A percentile compares a stretch with the other conserved stretches of the same genome.
Evolutionary conservation across 2,329 filamentous ascomycete species (phyloP).

Genomic region (Phialocephala sp.): DNA sequence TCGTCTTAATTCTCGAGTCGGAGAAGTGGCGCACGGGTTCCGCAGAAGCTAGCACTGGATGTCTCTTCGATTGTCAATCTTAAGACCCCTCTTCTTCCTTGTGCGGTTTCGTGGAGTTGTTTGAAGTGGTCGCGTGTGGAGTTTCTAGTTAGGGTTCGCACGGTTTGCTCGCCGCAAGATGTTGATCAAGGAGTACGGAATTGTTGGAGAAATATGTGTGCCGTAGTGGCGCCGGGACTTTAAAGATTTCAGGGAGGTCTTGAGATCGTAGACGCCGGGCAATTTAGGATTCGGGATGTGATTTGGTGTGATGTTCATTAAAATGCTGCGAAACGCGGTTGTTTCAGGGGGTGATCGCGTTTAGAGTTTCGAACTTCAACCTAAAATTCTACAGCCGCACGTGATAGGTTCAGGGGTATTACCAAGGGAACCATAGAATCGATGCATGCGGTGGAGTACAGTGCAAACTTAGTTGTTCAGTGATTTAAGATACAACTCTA

Average conservation of each 20-base stretch:
- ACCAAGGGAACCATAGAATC: no score
- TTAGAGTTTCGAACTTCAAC: conserved; percentile 1
- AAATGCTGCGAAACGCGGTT: conserved; percentile 28
- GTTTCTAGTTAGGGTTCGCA: not conserved
- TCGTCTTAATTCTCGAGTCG: conserved; percentile 2
- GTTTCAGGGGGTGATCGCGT: conserved; percentile 32
- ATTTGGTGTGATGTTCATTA: conserved; percentile 13
- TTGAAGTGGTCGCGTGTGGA: conserved; percentile 5
- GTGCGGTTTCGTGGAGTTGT: not conserved
- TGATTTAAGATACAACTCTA: not conserved
- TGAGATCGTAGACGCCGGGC: conserved; percentile 12
- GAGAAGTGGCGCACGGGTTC: not conserved
- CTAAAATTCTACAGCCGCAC: not conserved
- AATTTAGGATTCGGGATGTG: conserved; percentile 12
- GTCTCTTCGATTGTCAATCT: conserved; percentile 2
- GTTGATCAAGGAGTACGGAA: not conserved
- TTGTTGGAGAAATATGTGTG: conserved; percentile 1
- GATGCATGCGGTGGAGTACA: no score
- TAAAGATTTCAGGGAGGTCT: not conserved
- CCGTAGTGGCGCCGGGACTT: conserved; percentile 19
- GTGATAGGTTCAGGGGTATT: not conserved
- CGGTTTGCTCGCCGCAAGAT: not conserved
- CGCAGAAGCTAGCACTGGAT: not conserved
- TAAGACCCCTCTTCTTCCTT: not conserved
- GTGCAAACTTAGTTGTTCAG: not conserved